Evolutionary conservation across 1,139 yeast genomes (phyloP).

Genomic region (Pichia sp.): DNA sequence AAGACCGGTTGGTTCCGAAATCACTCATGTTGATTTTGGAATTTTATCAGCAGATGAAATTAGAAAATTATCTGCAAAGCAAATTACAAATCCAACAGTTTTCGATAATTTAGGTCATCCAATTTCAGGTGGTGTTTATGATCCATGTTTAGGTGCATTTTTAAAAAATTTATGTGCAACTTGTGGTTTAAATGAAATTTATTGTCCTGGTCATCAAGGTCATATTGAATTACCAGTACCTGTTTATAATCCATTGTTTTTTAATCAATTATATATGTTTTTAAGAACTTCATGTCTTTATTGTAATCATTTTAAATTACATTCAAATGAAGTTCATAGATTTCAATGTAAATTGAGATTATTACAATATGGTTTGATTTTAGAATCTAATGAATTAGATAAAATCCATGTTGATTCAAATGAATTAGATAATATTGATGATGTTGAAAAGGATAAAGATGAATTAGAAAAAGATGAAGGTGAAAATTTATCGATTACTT

Average conservation of each 20-base stretch:
- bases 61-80: slow-evolving; percentile 83
- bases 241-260: slow-evolving; percentile 89
- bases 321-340: slow-evolving; percentile 61
- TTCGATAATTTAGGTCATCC: slow-evolving; percentile 97
- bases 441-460: slow-evolving; percentile 15
- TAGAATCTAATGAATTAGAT: slow-evolving; percentile 72
- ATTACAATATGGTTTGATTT: slow-evolving; percentile 80
- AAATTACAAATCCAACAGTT: slow-evolving; percentile 89
- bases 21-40: slow-evolving; percentile 87
- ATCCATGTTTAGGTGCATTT: slow-evolving; percentile 90
- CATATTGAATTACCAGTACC: slow-evolving; percentile 96
- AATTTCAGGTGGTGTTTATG: slow-evolving; percentile 87
- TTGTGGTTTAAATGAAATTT: slow-evolving; percentile 91
- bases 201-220: slow-evolving; percentile 98
- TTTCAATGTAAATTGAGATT: slow-evolving; percentile 73
- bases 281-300: slow-evolving; percentile 82
- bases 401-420: slow-evolving; percentile 42
- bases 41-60: slow-evolving; percentile 78
- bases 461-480: slow-evolving; percentile 25
- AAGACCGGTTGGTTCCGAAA: slow-evolving; percentile 92
- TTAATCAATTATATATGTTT: slow-evolving; percentile 80
- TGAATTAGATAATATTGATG: slow-evolving; percentile 24
- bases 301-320: slow-evolving; percentile 80
- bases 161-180: slow-evolving; percentile 84
- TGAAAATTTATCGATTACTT: slow-evolving; percentile 5